phyloP scores from a whole-genome alignment of 2,329 filamentous ascomycete genomes.

The Trichoderma afroharzianum region DNA sequence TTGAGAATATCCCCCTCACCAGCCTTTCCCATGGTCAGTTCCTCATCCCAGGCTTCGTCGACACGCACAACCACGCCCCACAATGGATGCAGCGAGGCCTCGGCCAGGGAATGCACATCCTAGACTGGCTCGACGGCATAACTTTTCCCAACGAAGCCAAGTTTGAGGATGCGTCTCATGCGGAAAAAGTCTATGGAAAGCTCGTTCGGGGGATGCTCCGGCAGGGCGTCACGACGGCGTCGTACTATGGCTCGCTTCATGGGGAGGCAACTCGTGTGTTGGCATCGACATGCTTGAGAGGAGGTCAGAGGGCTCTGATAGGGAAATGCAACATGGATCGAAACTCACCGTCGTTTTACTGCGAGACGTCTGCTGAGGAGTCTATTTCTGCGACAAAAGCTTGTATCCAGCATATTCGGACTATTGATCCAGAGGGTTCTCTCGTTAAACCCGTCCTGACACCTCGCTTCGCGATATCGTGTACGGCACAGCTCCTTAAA shows the following conservation, averaged over 20 bases:
- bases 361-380: conserved; percentile 43
- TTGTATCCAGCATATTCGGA: conserved; percentile 46
- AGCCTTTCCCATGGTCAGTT: conserved; percentile 44
- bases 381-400: conserved; percentile 48
- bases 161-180: conserved; percentile 53
- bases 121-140: conserved; percentile 61
- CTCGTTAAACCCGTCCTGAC: conserved; percentile 52
- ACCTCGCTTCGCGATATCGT: conserved; percentile 60
- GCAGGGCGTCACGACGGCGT: conserved; percentile 60
- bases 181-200: conserved; percentile 46
- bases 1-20: conserved; percentile 6
- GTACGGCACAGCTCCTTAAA: conserved; percentile 49
- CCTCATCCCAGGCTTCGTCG: conserved; percentile 58
- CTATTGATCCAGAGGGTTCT: conserved; percentile 40
- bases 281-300: conserved; percentile 48
- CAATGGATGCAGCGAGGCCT: conserved; percentile 49
- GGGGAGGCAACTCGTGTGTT: conserved; percentile 54
- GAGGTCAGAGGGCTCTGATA: conserved; percentile 57
- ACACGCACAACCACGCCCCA: conserved; percentile 67
- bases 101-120: conserved; percentile 49
- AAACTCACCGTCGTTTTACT: conserved; percentile 52
- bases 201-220: conserved; percentile 56
- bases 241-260: conserved; percentile 58
- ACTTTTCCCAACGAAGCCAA: conserved; percentile 63
- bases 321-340: conserved; percentile 62